These are phyloP conservation scores for Sphagnum magellanicum DNA, from an alignment of 228 moss, liverwort and hornwort species.

Conservation along the genomic window DNA sequence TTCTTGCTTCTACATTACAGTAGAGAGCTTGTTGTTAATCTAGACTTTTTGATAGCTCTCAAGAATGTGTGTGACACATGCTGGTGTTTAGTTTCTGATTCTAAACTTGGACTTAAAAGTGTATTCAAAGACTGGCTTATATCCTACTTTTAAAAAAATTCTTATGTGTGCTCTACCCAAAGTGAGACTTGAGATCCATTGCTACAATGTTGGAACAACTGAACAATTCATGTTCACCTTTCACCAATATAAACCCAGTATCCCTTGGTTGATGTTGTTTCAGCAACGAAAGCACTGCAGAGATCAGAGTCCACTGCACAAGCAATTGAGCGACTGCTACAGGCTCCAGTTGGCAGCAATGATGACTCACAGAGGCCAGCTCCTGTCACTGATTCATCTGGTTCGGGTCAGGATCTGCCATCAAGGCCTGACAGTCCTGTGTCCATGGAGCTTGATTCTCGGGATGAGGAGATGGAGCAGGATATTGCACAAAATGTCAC, in stretches of 20 bases:
- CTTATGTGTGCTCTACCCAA: no score
- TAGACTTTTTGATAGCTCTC: background rate
- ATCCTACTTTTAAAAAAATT: no score
- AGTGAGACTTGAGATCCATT: no score
- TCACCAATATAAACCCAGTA: no score
- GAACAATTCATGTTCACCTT: no score
- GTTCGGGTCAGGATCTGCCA: conserved; percentile 7
- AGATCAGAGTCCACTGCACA: conserved; percentile 41
- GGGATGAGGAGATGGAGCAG: conserved; percentile 92
- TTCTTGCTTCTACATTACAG: background rate
- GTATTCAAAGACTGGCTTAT: no score
- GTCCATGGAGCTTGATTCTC: conserved; percentile 27
- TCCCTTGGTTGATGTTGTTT: conserved; percentile 3
- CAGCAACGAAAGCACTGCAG: conserved; percentile 64
- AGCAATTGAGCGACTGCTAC: conserved; percentile 72
- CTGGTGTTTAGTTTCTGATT: background rate
- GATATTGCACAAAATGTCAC: conserved; percentile 75
- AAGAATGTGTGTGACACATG: background rate
- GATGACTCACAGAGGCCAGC: conserved; percentile 16
- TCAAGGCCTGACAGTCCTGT: conserved; percentile 35
- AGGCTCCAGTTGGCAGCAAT: conserved; percentile 30
- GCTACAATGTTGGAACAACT: no score
- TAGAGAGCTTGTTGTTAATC: background rate
- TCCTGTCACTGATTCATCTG: conserved; percentile 16
- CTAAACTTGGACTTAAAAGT: background rate